phyloP scores from a whole-genome alignment of 257 asterid genomes.

The Orobanche coerulescens region DNA sequence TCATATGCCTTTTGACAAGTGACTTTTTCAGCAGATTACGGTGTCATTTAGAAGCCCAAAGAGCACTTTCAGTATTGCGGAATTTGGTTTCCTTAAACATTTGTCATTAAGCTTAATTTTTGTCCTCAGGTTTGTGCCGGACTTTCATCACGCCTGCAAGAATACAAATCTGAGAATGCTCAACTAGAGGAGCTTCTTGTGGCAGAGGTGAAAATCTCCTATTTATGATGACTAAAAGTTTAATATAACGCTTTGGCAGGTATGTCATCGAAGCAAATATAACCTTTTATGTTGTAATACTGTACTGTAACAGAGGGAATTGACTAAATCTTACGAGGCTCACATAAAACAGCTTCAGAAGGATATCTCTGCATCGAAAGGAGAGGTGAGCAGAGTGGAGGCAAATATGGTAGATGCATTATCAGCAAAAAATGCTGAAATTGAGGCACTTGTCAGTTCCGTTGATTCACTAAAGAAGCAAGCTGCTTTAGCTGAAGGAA shows the following conservation, averaged over 20 bases:
- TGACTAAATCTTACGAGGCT: conserved; percentile 78
- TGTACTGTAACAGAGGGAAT: conserved; percentile 66
- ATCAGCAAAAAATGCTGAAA: conserved; percentile 94
- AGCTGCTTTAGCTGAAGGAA: conserved; percentile 87
- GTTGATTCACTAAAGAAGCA: conserved; percentile 82
- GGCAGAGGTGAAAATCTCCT: conserved; percentile 64
- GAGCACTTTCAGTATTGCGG: conserved; percentile 4
- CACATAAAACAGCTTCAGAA: conserved; percentile 79
- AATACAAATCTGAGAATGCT: conserved; percentile 95
- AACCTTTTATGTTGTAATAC: conserved; percentile 22
- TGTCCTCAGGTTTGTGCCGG: conserved; percentile 91
- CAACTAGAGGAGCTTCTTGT: conserved; percentile 92
- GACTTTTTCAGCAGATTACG: conserved; percentile 12
- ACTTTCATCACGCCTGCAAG: conserved; percentile 96
- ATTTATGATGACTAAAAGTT: conserved; percentile 18
- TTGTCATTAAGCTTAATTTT: conserved; percentile 5
- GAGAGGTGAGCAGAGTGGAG: conserved; percentile 75
- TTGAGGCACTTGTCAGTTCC: conserved; percentile 74
- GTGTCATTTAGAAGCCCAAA: conserved; percentile 11
- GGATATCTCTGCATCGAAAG: conserved; percentile 66
- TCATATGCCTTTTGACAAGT: neutral
- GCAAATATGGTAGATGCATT: conserved; percentile 81
- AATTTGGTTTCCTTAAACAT: conserved; percentile 1
- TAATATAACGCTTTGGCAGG: neutral
- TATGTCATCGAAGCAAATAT: conserved; percentile 12